Conservation (phyloP, 306 rosid species). For the Hippophae tibetana region DNA sequence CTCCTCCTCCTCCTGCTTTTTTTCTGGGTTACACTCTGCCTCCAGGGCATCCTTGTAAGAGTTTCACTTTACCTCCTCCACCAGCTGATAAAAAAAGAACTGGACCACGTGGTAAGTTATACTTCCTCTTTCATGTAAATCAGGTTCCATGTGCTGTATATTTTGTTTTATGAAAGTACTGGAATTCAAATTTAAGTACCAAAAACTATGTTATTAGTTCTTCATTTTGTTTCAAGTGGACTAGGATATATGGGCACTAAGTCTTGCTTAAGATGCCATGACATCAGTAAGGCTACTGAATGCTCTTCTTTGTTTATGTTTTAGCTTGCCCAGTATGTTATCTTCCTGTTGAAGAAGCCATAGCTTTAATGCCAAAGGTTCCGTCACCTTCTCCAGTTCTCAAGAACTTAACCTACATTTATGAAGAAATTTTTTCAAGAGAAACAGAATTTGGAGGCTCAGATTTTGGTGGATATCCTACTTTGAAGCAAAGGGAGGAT, state of each 20-base stretch:
- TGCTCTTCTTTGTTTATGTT: conserved; percentile 19
- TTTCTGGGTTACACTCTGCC: conserved; percentile 84
- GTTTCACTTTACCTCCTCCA: conserved; percentile 80
- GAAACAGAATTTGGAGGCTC: conserved; percentile 82
- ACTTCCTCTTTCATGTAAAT: conserved; percentile 8
- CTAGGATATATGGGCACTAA: not conserved
- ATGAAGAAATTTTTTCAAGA: conserved; percentile 59
- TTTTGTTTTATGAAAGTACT: not conserved
- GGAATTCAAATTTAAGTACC: not conserved
- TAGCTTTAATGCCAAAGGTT: conserved; percentile 56
- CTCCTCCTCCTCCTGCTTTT: conserved; percentile 55
- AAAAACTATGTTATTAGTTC: no score
- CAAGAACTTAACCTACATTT: conserved; percentile 50
- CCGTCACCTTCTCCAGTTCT: conserved; percentile 73
- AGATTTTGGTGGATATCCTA: conserved; percentile 93
- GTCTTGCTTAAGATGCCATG: not conserved
- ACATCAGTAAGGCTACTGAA: conserved; percentile 13
- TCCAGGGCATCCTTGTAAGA: conserved; percentile 75
- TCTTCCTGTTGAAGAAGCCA: conserved; percentile 88
- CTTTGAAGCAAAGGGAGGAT: conserved; percentile 62
- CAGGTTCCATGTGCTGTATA: not conserved
- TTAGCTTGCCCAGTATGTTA: conserved; percentile 97
- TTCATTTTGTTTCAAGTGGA: not conserved
- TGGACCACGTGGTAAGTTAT: conserved; percentile 82
- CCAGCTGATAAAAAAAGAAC: conserved; percentile 83